Percentiles rank a stretch among this genome's conserved stretches.
Conservation (phyloP, 225 moss, liverwort and hornwort species). For the Physcomitrium patens region DNA sequence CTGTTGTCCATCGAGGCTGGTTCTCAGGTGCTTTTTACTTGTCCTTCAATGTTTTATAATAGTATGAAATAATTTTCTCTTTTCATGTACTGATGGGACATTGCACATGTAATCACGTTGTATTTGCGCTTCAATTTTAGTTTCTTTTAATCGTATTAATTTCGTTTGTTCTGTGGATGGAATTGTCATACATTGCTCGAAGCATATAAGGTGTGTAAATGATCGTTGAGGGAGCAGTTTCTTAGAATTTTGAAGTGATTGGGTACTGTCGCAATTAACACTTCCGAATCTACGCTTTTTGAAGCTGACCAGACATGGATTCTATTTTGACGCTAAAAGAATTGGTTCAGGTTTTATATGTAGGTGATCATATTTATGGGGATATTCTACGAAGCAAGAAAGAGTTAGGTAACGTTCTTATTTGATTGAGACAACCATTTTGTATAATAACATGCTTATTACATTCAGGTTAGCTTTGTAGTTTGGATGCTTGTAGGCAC, state of each 20-base stretch:
- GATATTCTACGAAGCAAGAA: constrained; percentile 99
- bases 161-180: not conserved
- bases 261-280: not conserved
- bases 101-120: not conserved
- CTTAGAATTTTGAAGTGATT: not conserved
- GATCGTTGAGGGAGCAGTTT: not conserved
- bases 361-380: constrained; percentile 96
- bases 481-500: constrained; percentile 6
- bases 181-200: constrained; percentile 4
- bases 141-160: not conserved
- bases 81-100: not conserved
- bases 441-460: not conserved
- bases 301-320: not conserved
- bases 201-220: not conserved
- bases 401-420: constrained; percentile 69
- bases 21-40: constrained; percentile 63
- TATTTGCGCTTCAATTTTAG: not conserved
- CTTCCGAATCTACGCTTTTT: not conserved
- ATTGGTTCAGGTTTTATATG: constrained; percentile 79
- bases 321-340: constrained; percentile 7
- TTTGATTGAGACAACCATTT: not conserved
- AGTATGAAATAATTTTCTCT: not conserved
- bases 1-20: constrained; percentile 82
- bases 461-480: constrained; percentile 19
- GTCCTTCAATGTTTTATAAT: constrained; percentile 1